phyloP scores from a whole-genome alignment of 148 eudicot genomes.

The Fagopyrum esculentum region DNA sequence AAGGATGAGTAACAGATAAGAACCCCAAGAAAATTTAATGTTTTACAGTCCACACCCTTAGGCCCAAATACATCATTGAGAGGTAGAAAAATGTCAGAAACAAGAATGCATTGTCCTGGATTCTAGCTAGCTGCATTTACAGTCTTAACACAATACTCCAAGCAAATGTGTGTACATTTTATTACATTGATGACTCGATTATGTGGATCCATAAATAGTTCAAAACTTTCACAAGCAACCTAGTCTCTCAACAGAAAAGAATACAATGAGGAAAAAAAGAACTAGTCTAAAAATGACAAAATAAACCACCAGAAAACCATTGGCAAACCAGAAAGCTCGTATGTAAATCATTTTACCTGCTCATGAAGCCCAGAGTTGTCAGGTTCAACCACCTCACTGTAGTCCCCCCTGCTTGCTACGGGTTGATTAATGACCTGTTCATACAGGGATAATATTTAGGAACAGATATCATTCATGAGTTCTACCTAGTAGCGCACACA shows the following conservation, averaged over 20 bases:
- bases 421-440: constrained; percentile 44
- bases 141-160: neutral
- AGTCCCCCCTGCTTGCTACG: constrained; percentile 58
- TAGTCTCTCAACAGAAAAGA: neutral
- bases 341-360: constrained; percentile 40
- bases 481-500: neutral
- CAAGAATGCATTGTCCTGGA: neutral
- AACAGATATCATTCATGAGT: neutral
- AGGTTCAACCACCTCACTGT: constrained; percentile 49
- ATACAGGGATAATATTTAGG: constrained; percentile 10
- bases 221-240: neutral
- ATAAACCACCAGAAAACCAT: neutral
- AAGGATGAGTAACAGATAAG: neutral
- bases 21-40: neutral
- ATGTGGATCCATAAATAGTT: neutral
- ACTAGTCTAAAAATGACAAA: neutral
- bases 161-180: too few species aligned
- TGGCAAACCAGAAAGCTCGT: neutral
- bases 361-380: constrained; percentile 69
- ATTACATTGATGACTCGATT: neutral
- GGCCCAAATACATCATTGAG: too few species aligned
- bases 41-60: too few species aligned
- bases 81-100: too few species aligned
- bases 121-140: neutral
- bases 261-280: neutral